These are phyloP conservation scores for Penicillium sp. DNA, from an alignment of 2,329 filamentous ascomycete species.

Conservation along the genomic window DNA sequence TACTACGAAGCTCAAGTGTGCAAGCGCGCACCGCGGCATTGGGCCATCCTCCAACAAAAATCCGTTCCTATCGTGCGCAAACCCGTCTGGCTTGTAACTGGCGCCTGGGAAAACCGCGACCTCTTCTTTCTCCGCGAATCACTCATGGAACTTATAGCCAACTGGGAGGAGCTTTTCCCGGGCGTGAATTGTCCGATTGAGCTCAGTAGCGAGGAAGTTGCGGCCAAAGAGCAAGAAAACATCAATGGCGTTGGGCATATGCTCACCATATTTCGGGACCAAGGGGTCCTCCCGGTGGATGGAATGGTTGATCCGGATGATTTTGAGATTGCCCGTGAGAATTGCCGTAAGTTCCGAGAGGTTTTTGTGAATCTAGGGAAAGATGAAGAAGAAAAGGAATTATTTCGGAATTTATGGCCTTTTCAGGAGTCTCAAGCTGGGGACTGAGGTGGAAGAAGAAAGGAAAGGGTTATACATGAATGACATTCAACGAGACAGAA, in stretches of 20 bases:
- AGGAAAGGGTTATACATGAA: too few relatives aligned
- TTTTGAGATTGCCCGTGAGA: constrained; percentile 16
- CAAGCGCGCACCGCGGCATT: constrained; percentile 27
- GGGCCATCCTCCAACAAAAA: constrained; percentile 21
- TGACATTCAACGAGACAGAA: too few relatives aligned
- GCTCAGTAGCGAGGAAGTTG: constrained; percentile 20
- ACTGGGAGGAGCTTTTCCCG: constrained; percentile 21
- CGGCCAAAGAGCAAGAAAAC: constrained; percentile 29
- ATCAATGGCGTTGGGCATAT: constrained; percentile 28
- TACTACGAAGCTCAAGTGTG: constrained; percentile 31
- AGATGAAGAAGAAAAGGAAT: constrained; percentile 20
- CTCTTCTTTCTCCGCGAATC: constrained; percentile 31
- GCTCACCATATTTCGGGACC: constrained; percentile 25
- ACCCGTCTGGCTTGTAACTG: constrained; percentile 29
- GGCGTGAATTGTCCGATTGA: constrained; percentile 19
- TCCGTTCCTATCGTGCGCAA: constrained; percentile 22
- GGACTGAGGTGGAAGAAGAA: too few relatives aligned
- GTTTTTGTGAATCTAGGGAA: constrained; percentile 20
- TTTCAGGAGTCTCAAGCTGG: constrained; percentile 17
- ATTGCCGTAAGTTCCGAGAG: constrained; percentile 20
- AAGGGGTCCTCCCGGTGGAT: constrained; percentile 27
- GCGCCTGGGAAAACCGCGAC: constrained; percentile 30
- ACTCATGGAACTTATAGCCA: constrained; percentile 20
- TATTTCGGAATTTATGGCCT: constrained; percentile 24
- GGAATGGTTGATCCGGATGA: constrained; percentile 32